Conservation (phyloP, 2,329 filamentous ascomycete species). For the Colletotrichum nymphaeae region DNA sequence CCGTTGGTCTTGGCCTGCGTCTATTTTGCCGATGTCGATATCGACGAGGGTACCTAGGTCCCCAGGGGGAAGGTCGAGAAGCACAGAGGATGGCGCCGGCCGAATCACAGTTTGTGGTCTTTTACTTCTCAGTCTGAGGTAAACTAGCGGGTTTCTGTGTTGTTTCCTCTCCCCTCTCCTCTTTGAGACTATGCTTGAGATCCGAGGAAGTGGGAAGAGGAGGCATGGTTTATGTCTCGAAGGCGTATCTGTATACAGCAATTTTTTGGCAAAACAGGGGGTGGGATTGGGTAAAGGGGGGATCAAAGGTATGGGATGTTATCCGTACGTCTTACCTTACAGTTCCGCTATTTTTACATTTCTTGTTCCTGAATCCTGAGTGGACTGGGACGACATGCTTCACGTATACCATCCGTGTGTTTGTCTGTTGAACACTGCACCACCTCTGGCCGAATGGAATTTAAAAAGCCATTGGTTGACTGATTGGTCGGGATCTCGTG, state of each 20-base stretch:
- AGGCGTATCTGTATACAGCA: neutral
- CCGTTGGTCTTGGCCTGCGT: constrained; percentile 18
- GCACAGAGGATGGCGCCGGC: no score
- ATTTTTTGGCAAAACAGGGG: neutral
- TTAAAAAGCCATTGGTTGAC: neutral
- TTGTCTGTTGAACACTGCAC: neutral
- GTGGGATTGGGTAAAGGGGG: no score
- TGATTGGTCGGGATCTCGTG: neutral
- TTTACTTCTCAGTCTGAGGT: neutral
- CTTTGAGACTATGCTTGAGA: neutral
- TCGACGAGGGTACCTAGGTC: neutral
- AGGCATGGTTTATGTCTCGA: neutral
- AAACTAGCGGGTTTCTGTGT: neutral
- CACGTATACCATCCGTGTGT: neutral
- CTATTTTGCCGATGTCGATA: neutral
- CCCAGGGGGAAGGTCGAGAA: no score
- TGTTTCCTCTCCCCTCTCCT: neutral
- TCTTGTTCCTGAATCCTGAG: neutral
- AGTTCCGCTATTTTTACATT: neutral
- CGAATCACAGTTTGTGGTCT: neutral
- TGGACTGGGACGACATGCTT: neutral
- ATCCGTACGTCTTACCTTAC: neutral
- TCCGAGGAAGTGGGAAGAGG: no score
- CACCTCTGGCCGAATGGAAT: neutral
- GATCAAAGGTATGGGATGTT: neutral